Conservation (phyloP, 108 stramenopile species). For the Conticribra guillardii region DNA sequence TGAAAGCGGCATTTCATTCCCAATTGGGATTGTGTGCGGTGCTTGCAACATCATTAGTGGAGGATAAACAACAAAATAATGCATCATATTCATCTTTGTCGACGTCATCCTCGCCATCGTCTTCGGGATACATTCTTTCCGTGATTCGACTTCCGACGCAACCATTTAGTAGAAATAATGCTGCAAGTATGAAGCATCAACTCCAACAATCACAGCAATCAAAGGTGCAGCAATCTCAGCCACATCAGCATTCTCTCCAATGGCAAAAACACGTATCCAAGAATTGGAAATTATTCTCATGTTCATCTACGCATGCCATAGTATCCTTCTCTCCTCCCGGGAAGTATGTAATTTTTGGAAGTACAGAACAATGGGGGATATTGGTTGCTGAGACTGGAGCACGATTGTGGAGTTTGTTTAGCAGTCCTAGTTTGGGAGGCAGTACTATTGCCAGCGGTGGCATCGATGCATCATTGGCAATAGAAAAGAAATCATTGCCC, state of each 20-base stretch:
- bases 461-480: neutral
- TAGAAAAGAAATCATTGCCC: neutral
- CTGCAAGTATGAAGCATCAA: neutral
- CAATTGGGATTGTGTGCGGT: neutral
- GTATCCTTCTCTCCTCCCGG: constrained; percentile 7
- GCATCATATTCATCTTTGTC: neutral
- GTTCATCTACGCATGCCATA: constrained; percentile 6
- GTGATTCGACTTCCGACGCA: constrained; percentile 1
- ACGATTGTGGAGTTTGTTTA: neutral
- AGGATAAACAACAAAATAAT: neutral
- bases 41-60: neutral
- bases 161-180: neutral
- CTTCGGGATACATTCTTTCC: constrained; percentile 3
- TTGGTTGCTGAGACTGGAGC: constrained; percentile 1
- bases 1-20: constrained; percentile 9
- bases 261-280: constrained; percentile 11
- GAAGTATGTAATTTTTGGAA: constrained; percentile 9
- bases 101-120: neutral
- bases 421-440: neutral
- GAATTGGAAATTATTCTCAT: constrained; percentile 17
- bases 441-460: neutral
- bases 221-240: neutral
- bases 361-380: constrained; percentile 11
- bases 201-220: neutral
- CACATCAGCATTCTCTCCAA: constrained; percentile 3